Evolutionary conservation across 129 eudicot species (phyloP), one percentile per base, ranked within the genome.

Genomic region (Smallanthus sonchifolius): DNA sequence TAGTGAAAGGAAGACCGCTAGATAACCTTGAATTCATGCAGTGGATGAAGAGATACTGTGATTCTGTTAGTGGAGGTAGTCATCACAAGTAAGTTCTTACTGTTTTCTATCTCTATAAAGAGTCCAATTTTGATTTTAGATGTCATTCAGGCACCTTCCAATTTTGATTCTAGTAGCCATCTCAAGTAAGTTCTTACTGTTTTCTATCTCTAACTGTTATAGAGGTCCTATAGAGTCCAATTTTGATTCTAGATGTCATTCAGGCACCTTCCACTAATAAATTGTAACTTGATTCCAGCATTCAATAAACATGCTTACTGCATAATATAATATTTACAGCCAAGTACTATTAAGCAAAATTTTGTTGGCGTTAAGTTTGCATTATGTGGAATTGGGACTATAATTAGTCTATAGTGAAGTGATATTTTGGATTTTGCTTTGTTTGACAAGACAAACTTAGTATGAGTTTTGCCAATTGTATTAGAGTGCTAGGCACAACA

Each of bases 41-140:
- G 69, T 94, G 98, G 98, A 88, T 94, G 98, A 94, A 94, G 85
- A 81, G 86, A 13, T 94, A 94, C 80, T 94, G 92, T 44, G 98
- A 94, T 82, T 84, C 88, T 59, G 88, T 85, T 59, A 86, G 83
- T 43, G 93, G 93, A 13, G 97, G 93, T n/a, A 78, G 75, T 49
- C 69, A 82, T 17, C 85, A 86, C 75, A 88, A 76, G 98, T 94
- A 76, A 72, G 72, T 65, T 71, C 73, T 64, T 35, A 57, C 34
- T 13, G 39, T 43, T 42, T 48, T 47, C 20, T 52, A 37, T 2
- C 49, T 10, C 30, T 52, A 5, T 28, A 48, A 3, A 17, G 59
- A 51, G 57, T 51, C 16, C 24, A 49, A 5, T 15, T 42, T 49
- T 49, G 56, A n/a, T 49, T n/a, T 2, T 49, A 20, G 6, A 14